phyloP scores from a whole-genome alignment of 768 basidiomycete species.

The Tylopilus rubrobrunneus region DNA sequence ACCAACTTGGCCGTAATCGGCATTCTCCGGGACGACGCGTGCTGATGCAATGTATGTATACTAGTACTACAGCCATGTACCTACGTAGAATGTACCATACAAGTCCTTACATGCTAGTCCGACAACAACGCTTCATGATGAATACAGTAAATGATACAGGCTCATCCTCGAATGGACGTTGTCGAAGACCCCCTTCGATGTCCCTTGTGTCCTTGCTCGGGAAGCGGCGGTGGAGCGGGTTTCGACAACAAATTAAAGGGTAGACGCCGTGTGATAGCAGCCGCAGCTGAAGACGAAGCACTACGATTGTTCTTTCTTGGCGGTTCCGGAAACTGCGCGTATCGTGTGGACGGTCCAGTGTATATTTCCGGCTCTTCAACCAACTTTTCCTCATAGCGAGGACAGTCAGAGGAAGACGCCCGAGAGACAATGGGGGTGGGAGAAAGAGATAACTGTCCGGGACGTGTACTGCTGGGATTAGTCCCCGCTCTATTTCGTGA shows the following conservation, averaged over 20 bases:
- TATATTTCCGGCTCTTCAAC: constrained; percentile 48
- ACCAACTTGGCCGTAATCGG: constrained; percentile 14
- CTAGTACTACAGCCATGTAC: constrained; percentile 13
- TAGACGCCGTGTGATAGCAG: constrained; percentile 51
- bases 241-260: constrained; percentile 69
- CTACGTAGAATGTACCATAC: not conserved
- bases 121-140: constrained; percentile 20
- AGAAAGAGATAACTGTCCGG: constrained; percentile 40
- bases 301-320: constrained; percentile 43
- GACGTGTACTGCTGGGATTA: constrained; percentile 49
- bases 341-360: constrained; percentile 65
- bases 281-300: constrained; percentile 43
- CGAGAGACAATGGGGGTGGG: constrained; percentile 41
- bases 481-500: constrained; percentile 63
- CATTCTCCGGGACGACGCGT: constrained; percentile 18
- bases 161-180: constrained; percentile 33
- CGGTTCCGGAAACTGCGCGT: constrained; percentile 70
- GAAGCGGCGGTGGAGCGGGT: constrained; percentile 33
- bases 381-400: constrained; percentile 34
- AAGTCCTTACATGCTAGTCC: constrained; percentile 24
- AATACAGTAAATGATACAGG: constrained; percentile 10
- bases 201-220: constrained; percentile 23
- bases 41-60: not conserved
- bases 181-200: constrained; percentile 45
- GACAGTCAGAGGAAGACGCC: constrained; percentile 55